These are phyloP conservation scores for Anaeramoeba flamelloides DNA, from an alignment of 78 protist genomes.

Conservation along the genomic window DNA sequence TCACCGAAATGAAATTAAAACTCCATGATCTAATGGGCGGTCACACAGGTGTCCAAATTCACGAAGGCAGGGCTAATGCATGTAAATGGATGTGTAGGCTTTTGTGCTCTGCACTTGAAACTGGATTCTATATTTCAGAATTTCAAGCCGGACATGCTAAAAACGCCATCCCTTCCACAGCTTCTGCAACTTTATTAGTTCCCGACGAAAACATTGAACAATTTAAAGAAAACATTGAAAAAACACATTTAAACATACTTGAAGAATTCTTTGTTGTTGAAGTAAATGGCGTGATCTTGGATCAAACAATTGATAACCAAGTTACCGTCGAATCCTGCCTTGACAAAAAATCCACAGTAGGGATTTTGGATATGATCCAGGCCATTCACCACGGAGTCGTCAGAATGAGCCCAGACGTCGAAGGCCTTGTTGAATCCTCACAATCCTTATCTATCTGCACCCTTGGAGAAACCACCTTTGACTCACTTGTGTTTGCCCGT, in stretches of 20 bases:
- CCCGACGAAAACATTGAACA: background rate
- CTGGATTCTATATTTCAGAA: background rate
- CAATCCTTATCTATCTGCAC: too few relatives aligned
- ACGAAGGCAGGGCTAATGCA: constrained; percentile 14
- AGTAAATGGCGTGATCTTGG: too few relatives aligned
- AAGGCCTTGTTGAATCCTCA: constrained; percentile 25
- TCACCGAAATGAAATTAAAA: background rate
- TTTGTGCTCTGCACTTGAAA: too few relatives aligned
- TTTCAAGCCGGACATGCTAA: background rate
- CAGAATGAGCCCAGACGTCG: constrained; percentile 10
- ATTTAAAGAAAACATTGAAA: background rate
- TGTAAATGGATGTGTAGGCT: background rate
- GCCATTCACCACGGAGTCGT: constrained; percentile 17
- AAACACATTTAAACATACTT: too few relatives aligned
- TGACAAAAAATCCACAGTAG: constrained; percentile 16
- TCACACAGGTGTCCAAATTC: constrained; percentile 34
- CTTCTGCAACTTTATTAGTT: background rate
- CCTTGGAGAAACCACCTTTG: too few relatives aligned
- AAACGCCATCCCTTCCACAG: constrained; percentile 6
- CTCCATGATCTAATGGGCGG: constrained; percentile 17
- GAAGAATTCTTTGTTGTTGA: too few relatives aligned
- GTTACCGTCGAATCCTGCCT: too few relatives aligned
- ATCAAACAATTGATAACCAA: too few relatives aligned
- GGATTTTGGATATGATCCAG: background rate
- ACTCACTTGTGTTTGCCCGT: too few relatives aligned